A percentile compares a stretch with the other conserved stretches of the same genome.
phyloP scores from a whole-genome alignment of 768 basidiomycete species.

The Amanita pseudoporphyria region DNA sequence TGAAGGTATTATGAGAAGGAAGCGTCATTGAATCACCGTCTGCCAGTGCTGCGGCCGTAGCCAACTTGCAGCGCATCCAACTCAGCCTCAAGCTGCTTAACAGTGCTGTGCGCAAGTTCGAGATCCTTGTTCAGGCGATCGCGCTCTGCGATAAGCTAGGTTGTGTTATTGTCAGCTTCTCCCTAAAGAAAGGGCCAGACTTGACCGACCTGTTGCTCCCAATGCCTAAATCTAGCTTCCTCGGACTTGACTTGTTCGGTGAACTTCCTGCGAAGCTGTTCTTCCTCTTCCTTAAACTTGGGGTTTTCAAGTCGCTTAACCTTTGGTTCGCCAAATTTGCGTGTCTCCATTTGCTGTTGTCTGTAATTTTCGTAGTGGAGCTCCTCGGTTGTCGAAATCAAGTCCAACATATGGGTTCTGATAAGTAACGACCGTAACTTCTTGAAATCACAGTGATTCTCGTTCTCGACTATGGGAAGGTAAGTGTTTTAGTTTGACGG shows the following conservation, averaged over 20 bases:
- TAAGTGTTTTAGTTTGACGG: neutral
- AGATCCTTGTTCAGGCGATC: conserved; percentile 99
- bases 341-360: conserved; percentile 98
- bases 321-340: conserved; percentile 98
- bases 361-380: conserved; percentile 97
- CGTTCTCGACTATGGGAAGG: conserved; percentile 75
- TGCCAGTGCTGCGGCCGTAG: conserved; percentile 65
- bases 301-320: conserved; percentile 99
- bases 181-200: conserved; percentile 6
- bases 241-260: conserved; percentile 99
- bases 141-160: conserved; percentile 92
- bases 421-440: conserved; percentile 93
- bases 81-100: conserved; percentile 87
- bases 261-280: conserved; percentile 91
- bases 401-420: conserved; percentile 97
- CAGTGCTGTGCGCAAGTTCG: conserved; percentile 83
- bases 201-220: conserved; percentile 90
- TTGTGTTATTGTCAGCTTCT: conserved; percentile 6
- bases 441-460: conserved; percentile 98
- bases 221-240: conserved; percentile 95
- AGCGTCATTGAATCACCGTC: conserved; percentile 33
- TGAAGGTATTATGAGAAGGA: neutral
- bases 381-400: conserved; percentile 94
- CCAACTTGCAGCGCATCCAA: conserved; percentile 84
- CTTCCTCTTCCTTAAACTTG: conserved; percentile 99